Percentiles rank a stretch among this genome's conserved stretches.
phyloP scores from a whole-genome alignment of 768 basidiomycete genomes.

The Phanerodontia chrysosporium region DNA sequence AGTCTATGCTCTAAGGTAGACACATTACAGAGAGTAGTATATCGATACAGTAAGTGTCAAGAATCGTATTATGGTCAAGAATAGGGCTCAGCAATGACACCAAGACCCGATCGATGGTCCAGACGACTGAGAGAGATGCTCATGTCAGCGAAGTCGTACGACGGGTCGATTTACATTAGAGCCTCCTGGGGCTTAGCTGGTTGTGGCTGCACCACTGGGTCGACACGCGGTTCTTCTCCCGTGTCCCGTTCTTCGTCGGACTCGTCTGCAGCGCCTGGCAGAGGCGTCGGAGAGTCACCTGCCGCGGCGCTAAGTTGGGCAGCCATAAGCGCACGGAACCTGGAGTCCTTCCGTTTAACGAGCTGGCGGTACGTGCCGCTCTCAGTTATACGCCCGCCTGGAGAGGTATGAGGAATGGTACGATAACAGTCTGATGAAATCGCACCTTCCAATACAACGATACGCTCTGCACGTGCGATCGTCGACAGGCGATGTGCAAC shows the following conservation, averaged over 20 bases:
- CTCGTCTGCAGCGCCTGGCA: background rate
- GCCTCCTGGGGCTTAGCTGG: background rate
- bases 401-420: background rate
- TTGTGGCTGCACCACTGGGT: background rate
- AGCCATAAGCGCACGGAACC: slow-evolving; percentile 86
- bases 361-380: slow-evolving; percentile 78
- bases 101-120: background rate
- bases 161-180: background rate
- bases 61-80: background rate
- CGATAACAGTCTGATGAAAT: background rate
- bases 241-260: background rate
- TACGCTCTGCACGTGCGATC: slow-evolving; percentile 84
- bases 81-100: background rate
- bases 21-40: background rate
- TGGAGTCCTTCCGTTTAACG: slow-evolving; percentile 63
- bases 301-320: slow-evolving; percentile 67
- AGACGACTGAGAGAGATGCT: background rate
- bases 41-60: background rate
- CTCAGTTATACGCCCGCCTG: slow-evolving; percentile 77
- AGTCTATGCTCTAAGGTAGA: background rate
- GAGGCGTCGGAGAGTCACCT: slow-evolving; percentile 11
- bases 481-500: slow-evolving; percentile 90
- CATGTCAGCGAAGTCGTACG: background rate
- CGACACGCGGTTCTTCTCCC: background rate
- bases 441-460: slow-evolving; percentile 82